Evolutionary conservation across 208 protist species (phyloP), one percentile per base, ranked within the genome.

Genomic region (Balamuthia mandrillaris): DNA sequence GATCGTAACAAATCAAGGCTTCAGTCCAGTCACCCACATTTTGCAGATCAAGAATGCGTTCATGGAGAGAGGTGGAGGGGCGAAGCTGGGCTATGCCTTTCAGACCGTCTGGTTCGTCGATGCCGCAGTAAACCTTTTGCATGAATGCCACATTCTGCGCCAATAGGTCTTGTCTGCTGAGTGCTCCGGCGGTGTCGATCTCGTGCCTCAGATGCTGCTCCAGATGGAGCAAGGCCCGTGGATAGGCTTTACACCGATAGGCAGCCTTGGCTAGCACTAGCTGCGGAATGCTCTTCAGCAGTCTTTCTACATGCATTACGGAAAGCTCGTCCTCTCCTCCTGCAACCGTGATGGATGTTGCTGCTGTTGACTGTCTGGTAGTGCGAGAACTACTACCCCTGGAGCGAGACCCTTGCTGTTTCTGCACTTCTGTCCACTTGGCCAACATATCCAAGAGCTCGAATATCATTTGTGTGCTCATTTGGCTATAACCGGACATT

Each of bases 101-200:
- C 42, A 94, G 72, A 16, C 51, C 29, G 66, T 91, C 90, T 29
- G 83, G 33, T 27, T 93, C 90, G n/a, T 91, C 70, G 77, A 93
- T 61, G 16, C 65, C 74, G 24, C 58, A 56, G 74, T 92, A 93
- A 6, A 92, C 84, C 54, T 88, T 56, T 52, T 90, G 88, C 45
- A 93, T 47, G 12, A 79, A 33, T 45, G 86, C n/a, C 18, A 89
- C 33, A 42, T 92, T 74, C 2, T 77, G 52, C 14, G 68, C 79
- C 2, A 90, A 29, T 0, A 65, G 44, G 16, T 33, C 42, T n/a
- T 58, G 37, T 29, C 54, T 84, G 77, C 56, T 24, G 37, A 9
- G 24, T 24, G 33, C n/a, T 29, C 6, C 24, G 10, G 31, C 58
- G 4, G 12, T 7, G 52, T 45, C 24, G 52, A 79, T 35, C 31